Base-by-base conservation (phyloP, 2,329 filamentous ascomycete genomes). In the Diplodia seriata region DNA sequence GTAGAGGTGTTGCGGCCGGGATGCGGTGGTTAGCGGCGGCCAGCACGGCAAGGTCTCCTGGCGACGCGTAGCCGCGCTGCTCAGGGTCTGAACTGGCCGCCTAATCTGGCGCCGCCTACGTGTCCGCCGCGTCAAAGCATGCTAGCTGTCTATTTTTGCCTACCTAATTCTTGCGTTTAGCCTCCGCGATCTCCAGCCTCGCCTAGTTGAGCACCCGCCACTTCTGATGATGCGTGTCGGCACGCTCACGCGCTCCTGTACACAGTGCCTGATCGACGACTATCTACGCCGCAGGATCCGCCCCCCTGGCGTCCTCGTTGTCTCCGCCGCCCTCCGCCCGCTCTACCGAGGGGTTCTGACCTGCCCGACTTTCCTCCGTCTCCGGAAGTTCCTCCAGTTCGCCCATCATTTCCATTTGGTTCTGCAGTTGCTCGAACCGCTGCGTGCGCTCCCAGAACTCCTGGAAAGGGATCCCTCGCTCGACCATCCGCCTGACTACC, bases 361-460 rank as follows among this genome's bases (percentile, higher is more conserved):
- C 64, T 33, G 38, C 55, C 40, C 50, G 53, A 43, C 18, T 26
- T 26, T 47, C 18, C 29, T 29, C 55, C 47, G 50, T 6, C 14
- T 54, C 55, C 2, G 50, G 57, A 18, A 63, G 56, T 23, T 50
- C 49, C 2, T 68, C 66, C 12, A 63, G 38, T 31, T 59, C 57
- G 14, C 47, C 66, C 51, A 68, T 33, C 40, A 62, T 26, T 29
- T 67, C 67, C 14, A 76, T 71, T 51, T 69, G 70, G 56, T 72
- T 67, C 68, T 74, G 72, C 57, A 76, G 63, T 51, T 72, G 67
- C 70, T 73, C 69, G 67, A 76, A 70, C 23, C 74, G 61, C 59
- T 73, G 70, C 23, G 74, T 72, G 7, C 73, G 55, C 66, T 73
- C 69, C 59, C 72, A 70, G 15, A 76, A 70, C 5, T 69, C 70